Conservation (phyloP, 2,329 filamentous ascomycete genomes). For the Lasiodiplodia theobromae region DNA sequence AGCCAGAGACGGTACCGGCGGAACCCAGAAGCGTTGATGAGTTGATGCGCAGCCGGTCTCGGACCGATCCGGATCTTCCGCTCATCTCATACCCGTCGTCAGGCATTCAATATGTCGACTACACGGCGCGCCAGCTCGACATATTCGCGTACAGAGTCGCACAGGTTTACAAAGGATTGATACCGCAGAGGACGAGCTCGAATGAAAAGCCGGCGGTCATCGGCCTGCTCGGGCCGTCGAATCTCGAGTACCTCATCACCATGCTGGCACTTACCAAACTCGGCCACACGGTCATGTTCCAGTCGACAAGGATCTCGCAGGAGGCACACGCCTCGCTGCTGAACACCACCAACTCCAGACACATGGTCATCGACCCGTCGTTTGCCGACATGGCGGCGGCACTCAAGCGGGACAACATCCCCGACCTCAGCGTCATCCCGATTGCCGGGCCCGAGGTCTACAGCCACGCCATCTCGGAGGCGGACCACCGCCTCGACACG, state of each 20-base stretch:
- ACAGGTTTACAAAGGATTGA: slow-evolving; percentile 8
- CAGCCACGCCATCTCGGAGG: slow-evolving; percentile 30
- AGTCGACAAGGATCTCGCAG: slow-evolving; percentile 62
- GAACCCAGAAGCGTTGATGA: slow-evolving; percentile 46
- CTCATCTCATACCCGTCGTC: slow-evolving; percentile 55
- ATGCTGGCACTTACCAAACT: slow-evolving; percentile 62
- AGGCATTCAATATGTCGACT: slow-evolving; percentile 56
- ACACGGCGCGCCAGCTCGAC: slow-evolving; percentile 56
- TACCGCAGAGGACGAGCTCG: slow-evolving; percentile 7
- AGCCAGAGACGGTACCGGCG: slow-evolving; percentile 3
- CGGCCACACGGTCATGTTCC: slow-evolving; percentile 61
- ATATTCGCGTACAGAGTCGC: slow-evolving; percentile 42
- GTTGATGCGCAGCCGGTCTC: slow-evolving; percentile 49
- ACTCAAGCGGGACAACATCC: slow-evolving; percentile 37
- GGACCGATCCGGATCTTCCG: slow-evolving; percentile 43
- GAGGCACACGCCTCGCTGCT: slow-evolving; percentile 58
- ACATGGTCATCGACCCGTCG: slow-evolving; percentile 36
- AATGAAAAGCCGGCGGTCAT: slow-evolving; percentile 43
- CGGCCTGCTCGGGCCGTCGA: slow-evolving; percentile 60
- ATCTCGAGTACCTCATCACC: slow-evolving; percentile 63
- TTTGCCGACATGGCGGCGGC: slow-evolving; percentile 41
- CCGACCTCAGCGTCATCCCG: slow-evolving; percentile 38
- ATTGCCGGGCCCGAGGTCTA: slow-evolving; percentile 33
- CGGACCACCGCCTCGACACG: slow-evolving; percentile 30
- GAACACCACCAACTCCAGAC: slow-evolving; percentile 35